A percentile compares a stretch with the other conserved stretches of the same genome.
Evolutionary conservation across 257 asterid genomes (phyloP).

Genomic region (Petunia secreta): DNA sequence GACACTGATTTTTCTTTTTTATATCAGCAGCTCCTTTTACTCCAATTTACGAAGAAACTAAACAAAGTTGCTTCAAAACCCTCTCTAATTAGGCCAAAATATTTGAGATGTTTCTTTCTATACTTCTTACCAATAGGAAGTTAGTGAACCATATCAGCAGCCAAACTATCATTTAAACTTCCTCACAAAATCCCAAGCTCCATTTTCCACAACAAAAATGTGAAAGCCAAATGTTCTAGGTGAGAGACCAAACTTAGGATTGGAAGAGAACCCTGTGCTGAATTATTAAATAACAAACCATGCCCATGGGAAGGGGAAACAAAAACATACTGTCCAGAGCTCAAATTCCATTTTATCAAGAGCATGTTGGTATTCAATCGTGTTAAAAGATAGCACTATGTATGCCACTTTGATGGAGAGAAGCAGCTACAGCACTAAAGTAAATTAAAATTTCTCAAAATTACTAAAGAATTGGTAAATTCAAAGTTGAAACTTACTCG

Average conservation of each 20-base stretch:
- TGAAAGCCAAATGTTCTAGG: background rate
- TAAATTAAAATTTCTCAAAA: background rate
- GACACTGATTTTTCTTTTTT: slow-evolving; percentile 12
- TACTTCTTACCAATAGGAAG: background rate
- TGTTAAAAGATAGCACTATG: background rate
- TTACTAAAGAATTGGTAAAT: background rate
- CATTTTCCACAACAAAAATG: background rate
- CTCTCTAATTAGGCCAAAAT: background rate
- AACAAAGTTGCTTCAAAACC: background rate
- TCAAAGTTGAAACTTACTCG: slow-evolving; percentile 59
- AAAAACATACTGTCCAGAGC: background rate
- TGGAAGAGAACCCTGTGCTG: background rate
- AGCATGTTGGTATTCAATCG: background rate
- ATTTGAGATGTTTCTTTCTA: background rate
- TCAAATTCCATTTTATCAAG: background rate
- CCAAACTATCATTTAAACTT: background rate
- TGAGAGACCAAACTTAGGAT: background rate
- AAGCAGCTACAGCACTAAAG: background rate
- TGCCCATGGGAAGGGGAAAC: background rate
- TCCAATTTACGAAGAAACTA: background rate
- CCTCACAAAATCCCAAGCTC: background rate
- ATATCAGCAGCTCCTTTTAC: background rate
- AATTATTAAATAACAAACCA: background rate
- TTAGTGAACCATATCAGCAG: background rate
- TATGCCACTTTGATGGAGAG: background rate